Conservation (phyloP, 177 flowering plant genomes). For the Tripterygium wilfordii region DNA sequence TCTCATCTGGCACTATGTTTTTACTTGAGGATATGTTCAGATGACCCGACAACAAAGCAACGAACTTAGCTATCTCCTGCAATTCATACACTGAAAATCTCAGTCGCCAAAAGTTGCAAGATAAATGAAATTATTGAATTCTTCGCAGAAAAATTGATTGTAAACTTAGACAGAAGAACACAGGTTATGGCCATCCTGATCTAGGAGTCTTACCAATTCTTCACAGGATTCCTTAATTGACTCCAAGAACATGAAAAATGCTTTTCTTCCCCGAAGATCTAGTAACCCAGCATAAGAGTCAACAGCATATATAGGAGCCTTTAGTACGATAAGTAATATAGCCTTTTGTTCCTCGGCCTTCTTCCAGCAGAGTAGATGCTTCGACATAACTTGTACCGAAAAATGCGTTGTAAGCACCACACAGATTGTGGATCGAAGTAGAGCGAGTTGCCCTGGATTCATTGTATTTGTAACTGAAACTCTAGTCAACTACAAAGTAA, state of each 20-base stretch:
- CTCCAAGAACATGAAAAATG: constrained; percentile 80
- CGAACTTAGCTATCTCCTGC: constrained; percentile 94
- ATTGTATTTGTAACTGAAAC: too few relatives aligned
- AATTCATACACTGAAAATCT: too few relatives aligned
- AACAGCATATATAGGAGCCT: constrained; percentile 87
- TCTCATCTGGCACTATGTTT: constrained; percentile 81
- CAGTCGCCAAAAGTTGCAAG: constrained; percentile 12
- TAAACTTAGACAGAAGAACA: background rate
- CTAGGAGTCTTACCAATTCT: constrained; percentile 64
- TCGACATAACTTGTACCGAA: constrained; percentile 73
- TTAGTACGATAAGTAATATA: constrained; percentile 75
- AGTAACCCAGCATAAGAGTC: constrained; percentile 74
- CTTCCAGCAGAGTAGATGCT: constrained; percentile 93
- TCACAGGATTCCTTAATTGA: constrained; percentile 91
- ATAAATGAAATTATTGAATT: too few relatives aligned
- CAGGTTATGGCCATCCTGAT: too few relatives aligned
- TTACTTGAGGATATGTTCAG: constrained; percentile 78
- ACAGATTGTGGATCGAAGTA: constrained; percentile 56
- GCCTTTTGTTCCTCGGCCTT: constrained; percentile 97
- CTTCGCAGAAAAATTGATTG: too few relatives aligned
- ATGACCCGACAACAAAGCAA: constrained; percentile 86
- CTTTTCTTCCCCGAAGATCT: constrained; percentile 74
- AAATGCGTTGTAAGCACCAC: constrained; percentile 68
- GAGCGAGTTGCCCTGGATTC: constrained; percentile 50
- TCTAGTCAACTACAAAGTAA: too few relatives aligned